Evolutionary conservation across 2,329 filamentous ascomycete genomes (phyloP).

Genomic region (Aspergillus eucalypticola): DNA sequence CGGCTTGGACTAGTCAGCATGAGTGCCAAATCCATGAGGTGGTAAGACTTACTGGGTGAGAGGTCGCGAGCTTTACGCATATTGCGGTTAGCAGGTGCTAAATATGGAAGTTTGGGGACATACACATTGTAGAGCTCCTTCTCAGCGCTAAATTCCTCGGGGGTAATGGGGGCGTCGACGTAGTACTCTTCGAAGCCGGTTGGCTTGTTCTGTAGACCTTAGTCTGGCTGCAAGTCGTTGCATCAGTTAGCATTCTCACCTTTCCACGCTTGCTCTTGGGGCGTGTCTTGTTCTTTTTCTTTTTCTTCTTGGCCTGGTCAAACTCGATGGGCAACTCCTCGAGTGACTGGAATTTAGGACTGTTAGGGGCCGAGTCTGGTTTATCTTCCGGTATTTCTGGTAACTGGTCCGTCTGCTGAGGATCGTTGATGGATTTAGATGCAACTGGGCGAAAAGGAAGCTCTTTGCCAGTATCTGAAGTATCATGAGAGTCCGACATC

Average conservation of each 20-base stretch:
- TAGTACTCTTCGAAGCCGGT: conserved; percentile 80
- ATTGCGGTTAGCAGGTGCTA: conserved; percentile 16
- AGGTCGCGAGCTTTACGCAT: conserved; percentile 36
- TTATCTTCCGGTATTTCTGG: background rate
- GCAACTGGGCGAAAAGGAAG: too few species aligned
- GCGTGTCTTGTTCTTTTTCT: conserved; percentile 38
- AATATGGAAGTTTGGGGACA: conserved; percentile 31
- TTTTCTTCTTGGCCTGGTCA: conserved; percentile 30
- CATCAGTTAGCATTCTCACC: conserved; percentile 9
- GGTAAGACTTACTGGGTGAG: conserved; percentile 58
- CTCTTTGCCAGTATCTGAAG: too few species aligned
- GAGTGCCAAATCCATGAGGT: background rate
- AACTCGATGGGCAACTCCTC: background rate
- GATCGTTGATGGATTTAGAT: background rate
- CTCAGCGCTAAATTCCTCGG: conserved; percentile 67
- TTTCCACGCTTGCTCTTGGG: conserved; percentile 44
- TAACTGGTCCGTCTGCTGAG: background rate
- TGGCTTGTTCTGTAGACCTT: conserved; percentile 40
- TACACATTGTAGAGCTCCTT: conserved; percentile 67
- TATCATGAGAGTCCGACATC: too few species aligned
- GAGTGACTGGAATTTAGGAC: background rate
- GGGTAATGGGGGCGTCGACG: conserved; percentile 76
- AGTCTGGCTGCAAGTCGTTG: background rate
- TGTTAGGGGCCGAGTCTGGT: background rate
- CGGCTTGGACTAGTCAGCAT: conserved; percentile 55